Conservation (phyloP, 139 green algal genomes). For the Pleodorina starrii region DNA sequence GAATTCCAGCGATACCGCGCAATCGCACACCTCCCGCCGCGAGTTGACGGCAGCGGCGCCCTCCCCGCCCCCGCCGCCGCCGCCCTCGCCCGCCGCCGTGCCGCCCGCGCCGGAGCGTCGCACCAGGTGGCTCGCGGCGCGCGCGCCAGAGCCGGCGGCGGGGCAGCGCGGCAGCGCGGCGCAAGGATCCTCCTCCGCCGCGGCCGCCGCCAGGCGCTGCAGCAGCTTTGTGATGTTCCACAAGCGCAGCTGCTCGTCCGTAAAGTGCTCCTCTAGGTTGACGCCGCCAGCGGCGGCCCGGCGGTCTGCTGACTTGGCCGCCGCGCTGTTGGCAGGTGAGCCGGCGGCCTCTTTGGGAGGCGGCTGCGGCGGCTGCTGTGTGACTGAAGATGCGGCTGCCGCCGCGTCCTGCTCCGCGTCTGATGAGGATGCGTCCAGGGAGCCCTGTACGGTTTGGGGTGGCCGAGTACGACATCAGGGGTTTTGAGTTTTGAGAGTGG, state of each 20-base stretch:
- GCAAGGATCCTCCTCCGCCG: not conserved
- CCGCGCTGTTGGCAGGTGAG: not conserved
- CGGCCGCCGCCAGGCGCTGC: slow-evolving; percentile 4
- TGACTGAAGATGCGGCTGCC: too few relatives aligned
- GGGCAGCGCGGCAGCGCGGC: not conserved
- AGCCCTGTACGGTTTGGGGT: too few relatives aligned
- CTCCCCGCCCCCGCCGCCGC: not conserved
- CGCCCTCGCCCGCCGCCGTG: not conserved
- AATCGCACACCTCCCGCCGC: slow-evolving; percentile 20
- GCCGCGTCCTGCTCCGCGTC: too few relatives aligned
- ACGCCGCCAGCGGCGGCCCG: not conserved
- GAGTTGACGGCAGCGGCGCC: not conserved
- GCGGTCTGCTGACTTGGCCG: not conserved
- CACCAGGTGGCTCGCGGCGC: slow-evolving; percentile 13
- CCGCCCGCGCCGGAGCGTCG: not conserved
- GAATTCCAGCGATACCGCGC: slow-evolving; percentile 39
- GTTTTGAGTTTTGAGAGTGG: too few relatives aligned
- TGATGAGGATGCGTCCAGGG: too few relatives aligned
- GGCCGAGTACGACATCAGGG: too few relatives aligned
- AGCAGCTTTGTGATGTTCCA: slow-evolving; percentile 34
- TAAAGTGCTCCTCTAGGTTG: slow-evolving; percentile 36
- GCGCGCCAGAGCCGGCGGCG: slow-evolving; percentile 6
- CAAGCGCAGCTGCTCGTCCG: slow-evolving; percentile 26
- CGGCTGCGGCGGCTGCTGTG: too few relatives aligned
- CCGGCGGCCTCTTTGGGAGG: not conserved